Evolutionary conservation across 352 stramenopile species (phyloP), one percentile per base, ranked within the genome.

Genomic region (Globisporangium yorkense): DNA sequence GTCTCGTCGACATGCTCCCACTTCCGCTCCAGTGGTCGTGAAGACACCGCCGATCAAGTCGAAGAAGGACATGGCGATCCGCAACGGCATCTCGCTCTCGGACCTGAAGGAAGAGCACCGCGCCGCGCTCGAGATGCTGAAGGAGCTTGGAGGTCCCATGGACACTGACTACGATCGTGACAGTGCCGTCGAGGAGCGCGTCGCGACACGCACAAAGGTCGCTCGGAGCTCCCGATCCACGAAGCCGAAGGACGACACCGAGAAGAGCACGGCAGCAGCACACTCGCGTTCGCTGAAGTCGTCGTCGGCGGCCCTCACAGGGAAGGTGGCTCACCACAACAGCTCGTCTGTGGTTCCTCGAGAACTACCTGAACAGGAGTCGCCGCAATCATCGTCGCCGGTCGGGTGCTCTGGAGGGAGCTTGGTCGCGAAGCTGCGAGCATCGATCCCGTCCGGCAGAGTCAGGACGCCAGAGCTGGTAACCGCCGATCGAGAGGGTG

Each of bases 21-120:
- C 20, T 35, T 20, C 39, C 8, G 51, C 47, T 3, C 54, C 59
- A 24, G 43, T 65, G 15, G 44, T 65, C 31, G 16, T 58, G 20
- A 63, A 54, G 24, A 57, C 41, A 5, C 37, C 47, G 31, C 55
- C 49, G 15, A 48, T 62, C 52, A 66, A 44, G 49, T 68, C 56
- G 39, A 72, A 67, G 60, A 66, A 72, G 51, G 72, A 80, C n/a
- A 48, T 74, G 45, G 80, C 71, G 39, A 49, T 59, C 20, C 65
- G 63, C 41, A 80, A 64, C 20, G 77, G 80, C 9, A 66, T 88
- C 16, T 92, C 84, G 13, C 67, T 94, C 24, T 76, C 80, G 3
- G 80, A 88, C 56, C 57, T 94, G 1, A 88, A 87, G 56, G 69
- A 87, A 18, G 84, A 94, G 29, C 84, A 94, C 58, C 78, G 72